Evolutionary conservation across 2,329 filamentous ascomycete genomes (phyloP).

Genomic region (Blumeria hordei): DNA sequence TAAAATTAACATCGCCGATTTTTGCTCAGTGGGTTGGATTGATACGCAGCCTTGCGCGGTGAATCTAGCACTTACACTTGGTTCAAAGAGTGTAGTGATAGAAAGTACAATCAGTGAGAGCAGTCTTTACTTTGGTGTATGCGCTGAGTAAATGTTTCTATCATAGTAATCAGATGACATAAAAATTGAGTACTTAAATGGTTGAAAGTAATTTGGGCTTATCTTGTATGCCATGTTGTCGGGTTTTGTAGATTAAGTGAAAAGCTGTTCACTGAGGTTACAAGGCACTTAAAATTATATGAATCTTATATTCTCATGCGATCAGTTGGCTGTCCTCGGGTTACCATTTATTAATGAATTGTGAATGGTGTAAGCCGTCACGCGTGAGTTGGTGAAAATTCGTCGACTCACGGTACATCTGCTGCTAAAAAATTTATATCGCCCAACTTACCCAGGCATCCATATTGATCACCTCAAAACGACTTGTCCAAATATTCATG

Average conservation of each 20-base stretch:
- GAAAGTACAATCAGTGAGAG: no score
- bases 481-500: background rate
- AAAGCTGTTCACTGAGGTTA: no score
- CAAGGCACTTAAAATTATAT: no score
- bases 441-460: background rate
- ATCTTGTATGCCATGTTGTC: no score
- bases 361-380: background rate
- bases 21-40: background rate
- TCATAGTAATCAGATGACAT: no score
- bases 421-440: background rate
- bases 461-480: background rate
- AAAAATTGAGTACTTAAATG: no score
- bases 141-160: no score
- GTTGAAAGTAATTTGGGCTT: no score
- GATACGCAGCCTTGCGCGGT: background rate
- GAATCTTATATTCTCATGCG: background rate
- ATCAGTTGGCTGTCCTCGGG: background rate
- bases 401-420: background rate
- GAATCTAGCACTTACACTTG: background rate
- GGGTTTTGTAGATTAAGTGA: no score
- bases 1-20: background rate
- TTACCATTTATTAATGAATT: background rate
- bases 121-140: no score
- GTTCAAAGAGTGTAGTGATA: no score
- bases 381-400: background rate